Evolutionary conservation across 495 filamentous ascomycete species (phyloP), one percentile per base, ranked within the genome.

Genomic region (Talaromyces liani): DNA sequence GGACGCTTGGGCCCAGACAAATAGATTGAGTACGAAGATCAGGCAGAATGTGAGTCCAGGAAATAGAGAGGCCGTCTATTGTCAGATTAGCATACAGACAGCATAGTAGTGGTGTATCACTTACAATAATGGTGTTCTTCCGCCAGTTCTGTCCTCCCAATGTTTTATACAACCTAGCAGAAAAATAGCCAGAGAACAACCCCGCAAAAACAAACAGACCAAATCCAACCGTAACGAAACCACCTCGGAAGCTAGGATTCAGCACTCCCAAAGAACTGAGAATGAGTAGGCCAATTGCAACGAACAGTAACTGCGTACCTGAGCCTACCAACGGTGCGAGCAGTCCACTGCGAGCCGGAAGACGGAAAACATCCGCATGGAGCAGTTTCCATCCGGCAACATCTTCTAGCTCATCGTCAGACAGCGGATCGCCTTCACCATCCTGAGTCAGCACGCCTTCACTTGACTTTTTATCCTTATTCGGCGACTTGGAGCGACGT

Each of bases 331-430:
- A 78, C 1, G 93, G 92, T 3, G 92, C 93, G 31, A 97, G 85
- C 2, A 96, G 80, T 29, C 86, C 83, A 49, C 90, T 91, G 71
- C 88, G 85, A 12, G 81, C 71, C 4, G 93, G 93, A 22, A 88
- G 75, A 22, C 92, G 85, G 78, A 97, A 97, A n/a, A 96, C 91
- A 73, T 97, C 93, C 16, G 86, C 91, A 69, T 97, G 93, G n/a
- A 96, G 81, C 22, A 96, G 79, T 70, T 97, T 97, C 93, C 93
- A 97, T 45, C 93, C 93, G 20, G 91, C 91, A 36, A 90, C 82
- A 66, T 97, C 93, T 66, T 97, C 93, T 3, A 91, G 71, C 65
- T 96, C 92, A 1, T 92, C 93, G 62, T 93, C 91, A 14, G 85
- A 88, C 2, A 82, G 84, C 7, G 81, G 67, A 51, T 92, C 90